Evolutionary conservation across 306 rosid species (phyloP).

Genomic region (Dicorynia guianensis): DNA sequence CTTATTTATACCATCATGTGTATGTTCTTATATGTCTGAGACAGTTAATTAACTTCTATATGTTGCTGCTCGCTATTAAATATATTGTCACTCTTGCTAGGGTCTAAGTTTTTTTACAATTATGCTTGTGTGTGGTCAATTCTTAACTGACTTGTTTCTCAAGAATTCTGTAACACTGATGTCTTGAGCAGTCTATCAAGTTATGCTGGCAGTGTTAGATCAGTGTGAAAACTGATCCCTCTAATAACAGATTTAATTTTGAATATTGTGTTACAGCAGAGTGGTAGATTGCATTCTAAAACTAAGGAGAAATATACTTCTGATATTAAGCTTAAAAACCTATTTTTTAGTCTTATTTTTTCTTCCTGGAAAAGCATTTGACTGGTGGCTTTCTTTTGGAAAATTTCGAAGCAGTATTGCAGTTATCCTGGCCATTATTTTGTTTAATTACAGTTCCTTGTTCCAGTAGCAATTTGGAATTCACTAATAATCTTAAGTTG

Average conservation of each 20-base stretch:
- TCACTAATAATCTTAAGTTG: not conserved
- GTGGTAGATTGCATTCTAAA: not conserved
- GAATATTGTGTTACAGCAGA: not conserved
- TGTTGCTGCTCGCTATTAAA: not conserved
- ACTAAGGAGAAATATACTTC: constrained; percentile 1
- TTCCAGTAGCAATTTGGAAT: not conserved
- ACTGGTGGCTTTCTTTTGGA: not conserved
- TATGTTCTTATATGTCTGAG: not conserved
- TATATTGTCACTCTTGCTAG: not conserved
- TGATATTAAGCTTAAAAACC: constrained; percentile 29
- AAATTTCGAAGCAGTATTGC: not conserved
- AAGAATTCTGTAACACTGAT: not conserved
- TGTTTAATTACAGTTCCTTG: not conserved
- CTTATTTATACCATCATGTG: not conserved
- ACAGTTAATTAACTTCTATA: not conserved
- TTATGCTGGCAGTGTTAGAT: not conserved
- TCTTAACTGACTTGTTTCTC: not conserved
- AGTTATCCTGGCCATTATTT: not conserved
- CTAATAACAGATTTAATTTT: not conserved
- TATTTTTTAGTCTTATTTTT: not conserved
- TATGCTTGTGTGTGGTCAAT: not conserved
- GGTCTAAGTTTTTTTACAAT: not conserved
- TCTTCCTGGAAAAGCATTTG: not conserved
- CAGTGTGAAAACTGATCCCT: not conserved
- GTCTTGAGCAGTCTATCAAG: not conserved